Evolutionary conservation across 1,284 basidiomycete species (phyloP).

Genomic region (Irpex sp.): DNA sequence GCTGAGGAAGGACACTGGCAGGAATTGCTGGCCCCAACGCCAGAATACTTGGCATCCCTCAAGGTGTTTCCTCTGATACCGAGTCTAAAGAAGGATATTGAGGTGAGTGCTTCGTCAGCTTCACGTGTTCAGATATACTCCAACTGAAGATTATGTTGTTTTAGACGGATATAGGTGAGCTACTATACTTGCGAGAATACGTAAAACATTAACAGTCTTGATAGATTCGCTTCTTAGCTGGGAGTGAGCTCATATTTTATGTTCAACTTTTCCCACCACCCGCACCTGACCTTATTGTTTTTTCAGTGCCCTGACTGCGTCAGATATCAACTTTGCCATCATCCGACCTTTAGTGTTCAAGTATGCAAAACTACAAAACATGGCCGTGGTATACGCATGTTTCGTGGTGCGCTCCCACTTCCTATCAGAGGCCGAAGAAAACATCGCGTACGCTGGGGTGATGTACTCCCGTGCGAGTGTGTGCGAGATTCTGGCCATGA

Average conservation of each 20-base stretch:
- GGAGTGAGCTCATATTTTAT: constrained; percentile 46
- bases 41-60: constrained; percentile 53
- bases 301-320: constrained; percentile 69
- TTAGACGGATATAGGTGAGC: constrained; percentile 45
- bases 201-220: constrained; percentile 3
- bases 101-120: constrained; percentile 39
- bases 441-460: constrained; percentile 74
- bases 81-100: constrained; percentile 63
- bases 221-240: constrained; percentile 76
- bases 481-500: constrained; percentile 83
- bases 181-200: neutral
- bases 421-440: constrained; percentile 46
- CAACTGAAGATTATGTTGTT: neutral
- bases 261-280: neutral
- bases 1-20: constrained; percentile 26
- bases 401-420: constrained; percentile 65
- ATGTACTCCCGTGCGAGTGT: constrained; percentile 70
- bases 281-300: neutral
- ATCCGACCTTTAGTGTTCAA: constrained; percentile 78
- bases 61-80: constrained; percentile 77
- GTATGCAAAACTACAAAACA: constrained; percentile 72
- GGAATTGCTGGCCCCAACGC: constrained; percentile 47
- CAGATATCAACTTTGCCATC: constrained; percentile 82
- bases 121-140: neutral
- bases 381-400: constrained; percentile 71